Base-by-base conservation (phyloP, 2,329 filamentous ascomycete species). In the Zelopaecilomyces penicillatus region DNA sequence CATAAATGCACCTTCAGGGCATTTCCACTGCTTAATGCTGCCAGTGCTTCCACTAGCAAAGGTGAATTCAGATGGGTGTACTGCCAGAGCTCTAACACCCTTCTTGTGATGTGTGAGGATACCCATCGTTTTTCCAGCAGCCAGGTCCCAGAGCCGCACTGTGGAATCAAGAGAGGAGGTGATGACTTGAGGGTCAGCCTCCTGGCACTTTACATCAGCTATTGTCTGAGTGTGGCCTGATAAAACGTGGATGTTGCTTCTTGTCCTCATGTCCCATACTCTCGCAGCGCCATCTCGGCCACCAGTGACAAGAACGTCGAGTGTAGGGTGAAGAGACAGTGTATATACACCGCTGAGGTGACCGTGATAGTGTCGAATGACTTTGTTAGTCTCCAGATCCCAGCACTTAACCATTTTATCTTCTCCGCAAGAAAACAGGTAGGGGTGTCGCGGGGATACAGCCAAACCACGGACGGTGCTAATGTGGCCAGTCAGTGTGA, bases 351-450 rank as follows among this genome's bases (percentile, higher is more conserved):
- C 93, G 56, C 87, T 95, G 26, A 98, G 71, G 68, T 98, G 93
- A 12, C 94, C 94, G 63, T 98, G 93, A 64, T 97, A 98, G 66
- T 96, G 89, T 34, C 91, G 80, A 60, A 97, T 96, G 48, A 98
- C 93, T 66, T 96, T 96, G 71, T 98, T 98, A n/a, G 91, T 96
- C 66, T 98, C 93, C 53, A 98, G 70, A 69, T 98, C 93, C 93
- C 93, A 98, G 69, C 93, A 98, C 68, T 98, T 98, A 50, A 98
- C 93, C 90, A 96, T 96, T 72, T 98, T 98, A 65, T 98, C 93
- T 66, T 98, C 93, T 47, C 88, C 94, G 59, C 93, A 98, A 8
- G 89, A 95, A 66, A 98, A 98, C 7, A 98, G 76, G 61, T 98
- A 98, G 0, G 93, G 94, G 67, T 98, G 93, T 39, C 93, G 75